Conservation (phyloP, 805 yeast species). For the Ogataea trehalophila region DNA sequence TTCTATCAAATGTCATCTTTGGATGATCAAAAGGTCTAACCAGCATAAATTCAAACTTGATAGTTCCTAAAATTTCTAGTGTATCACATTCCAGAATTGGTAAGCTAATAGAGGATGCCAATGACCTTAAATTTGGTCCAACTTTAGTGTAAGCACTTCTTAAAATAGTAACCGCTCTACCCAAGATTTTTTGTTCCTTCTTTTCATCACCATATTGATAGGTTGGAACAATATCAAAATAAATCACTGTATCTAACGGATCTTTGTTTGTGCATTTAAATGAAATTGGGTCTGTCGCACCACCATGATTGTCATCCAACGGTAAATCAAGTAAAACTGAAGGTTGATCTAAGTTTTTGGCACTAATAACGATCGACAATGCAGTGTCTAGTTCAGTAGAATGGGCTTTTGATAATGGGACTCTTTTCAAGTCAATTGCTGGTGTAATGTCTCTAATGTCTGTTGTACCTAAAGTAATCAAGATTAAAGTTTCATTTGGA, state of each 20-base stretch:
- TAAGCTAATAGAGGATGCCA: constrained; percentile 58
- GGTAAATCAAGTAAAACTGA: constrained; percentile 69
- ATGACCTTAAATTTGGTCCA: constrained; percentile 61
- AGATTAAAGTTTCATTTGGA: constrained; percentile 60
- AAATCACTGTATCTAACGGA: constrained; percentile 51
- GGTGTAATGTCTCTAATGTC: constrained; percentile 57
- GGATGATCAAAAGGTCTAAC: constrained; percentile 73
- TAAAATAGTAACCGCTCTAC: constrained; percentile 78
- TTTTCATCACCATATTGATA: constrained; percentile 41
- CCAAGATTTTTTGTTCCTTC: constrained; percentile 46
- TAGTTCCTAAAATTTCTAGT: constrained; percentile 69
- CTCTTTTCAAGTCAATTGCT: constrained; percentile 65
- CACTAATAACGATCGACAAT: constrained; percentile 62
- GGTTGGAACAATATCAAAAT: constrained; percentile 88
- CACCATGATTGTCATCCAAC: constrained; percentile 66
- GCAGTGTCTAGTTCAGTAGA: constrained; percentile 89
- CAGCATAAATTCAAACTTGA: constrained; percentile 69
- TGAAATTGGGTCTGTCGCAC: constrained; percentile 68
- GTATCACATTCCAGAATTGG: constrained; percentile 74
- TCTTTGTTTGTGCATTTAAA: constrained; percentile 53
- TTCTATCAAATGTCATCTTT: constrained; percentile 55
- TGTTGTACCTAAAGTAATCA: constrained; percentile 82
- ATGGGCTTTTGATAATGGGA: constrained; percentile 71
- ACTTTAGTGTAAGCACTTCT: constrained; percentile 58
- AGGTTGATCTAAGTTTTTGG: constrained; percentile 45